Percentiles rank a stretch among this genome's conserved stretches.
phyloP scores from a whole-genome alignment of 1,284 basidiomycete species.

The Pseudozyma hubeiensis region DNA sequence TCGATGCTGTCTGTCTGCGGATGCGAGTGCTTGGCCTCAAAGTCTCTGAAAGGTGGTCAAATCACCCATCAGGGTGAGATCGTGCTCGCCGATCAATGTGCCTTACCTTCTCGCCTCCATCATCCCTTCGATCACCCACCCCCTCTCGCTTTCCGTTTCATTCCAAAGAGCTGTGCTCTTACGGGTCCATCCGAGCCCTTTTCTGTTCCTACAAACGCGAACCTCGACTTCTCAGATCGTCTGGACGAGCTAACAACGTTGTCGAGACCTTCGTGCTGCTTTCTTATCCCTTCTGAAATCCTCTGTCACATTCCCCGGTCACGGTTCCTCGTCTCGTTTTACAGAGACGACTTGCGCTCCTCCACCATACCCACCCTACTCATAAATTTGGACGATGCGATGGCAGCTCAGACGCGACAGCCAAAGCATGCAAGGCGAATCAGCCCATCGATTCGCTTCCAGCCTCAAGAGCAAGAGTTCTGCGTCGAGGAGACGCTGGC shows the following conservation, averaged over 20 bases:
- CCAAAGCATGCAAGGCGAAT: constrained; percentile 11
- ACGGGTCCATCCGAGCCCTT: constrained; percentile 7
- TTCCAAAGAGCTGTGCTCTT: constrained; percentile 45
- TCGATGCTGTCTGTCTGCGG: not conserved
- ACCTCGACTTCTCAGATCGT: constrained; percentile 29
- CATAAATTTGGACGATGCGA: constrained; percentile 31
- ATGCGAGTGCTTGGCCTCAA: not conserved
- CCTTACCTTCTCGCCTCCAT: constrained; percentile 20
- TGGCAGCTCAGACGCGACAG: constrained; percentile 20
- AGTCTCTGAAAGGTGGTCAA: not conserved
- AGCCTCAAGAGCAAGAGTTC: constrained; percentile 7
- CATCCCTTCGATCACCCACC: constrained; percentile 12
- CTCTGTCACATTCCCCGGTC: not conserved
- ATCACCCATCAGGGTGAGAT: too few relatives aligned
- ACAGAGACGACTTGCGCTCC: constrained; percentile 18
- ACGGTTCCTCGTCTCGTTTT: constrained; percentile 9
- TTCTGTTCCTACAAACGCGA: constrained; percentile 5
- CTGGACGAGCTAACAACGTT: constrained; percentile 19
- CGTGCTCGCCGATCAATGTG: too few relatives aligned
- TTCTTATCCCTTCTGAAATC: not conserved
- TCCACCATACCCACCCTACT: constrained; percentile 21
- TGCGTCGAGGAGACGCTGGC: constrained; percentile 33
- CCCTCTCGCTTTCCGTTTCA: constrained; percentile 28
- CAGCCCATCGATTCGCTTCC: constrained; percentile 1
- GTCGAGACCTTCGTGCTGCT: constrained; percentile 14